Base-by-base conservation (phyloP, 2,329 filamentous ascomycete species). In the Fusarium sp. region DNA sequence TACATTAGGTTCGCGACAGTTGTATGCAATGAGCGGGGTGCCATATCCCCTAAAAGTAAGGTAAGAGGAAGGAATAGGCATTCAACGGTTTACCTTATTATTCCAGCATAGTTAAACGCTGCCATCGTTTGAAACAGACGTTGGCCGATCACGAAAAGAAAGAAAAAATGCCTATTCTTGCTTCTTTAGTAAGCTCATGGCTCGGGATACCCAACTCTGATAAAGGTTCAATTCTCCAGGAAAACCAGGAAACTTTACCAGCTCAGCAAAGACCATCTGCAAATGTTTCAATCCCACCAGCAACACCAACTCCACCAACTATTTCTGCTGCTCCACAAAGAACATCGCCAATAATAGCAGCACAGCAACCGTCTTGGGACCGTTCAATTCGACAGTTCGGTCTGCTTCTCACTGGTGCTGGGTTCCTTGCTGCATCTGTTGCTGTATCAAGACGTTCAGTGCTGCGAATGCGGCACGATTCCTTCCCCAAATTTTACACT, bases 341-440 rank as follows among this genome's bases (percentile, higher is more conserved):
- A 31, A 38, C 49, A 33, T 33, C 57, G 24, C 24, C 51, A 66
- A 28, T 35, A n/a, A 59, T 18, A 65, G n/a, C 56, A 45, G 48
- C 33, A 6, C 38, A 35, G 20, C 66, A 76, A 47, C 80, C 83
- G 56, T 88, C 90, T 51, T 74, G 76, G 66, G 69, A 66, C 18
- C 78, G 88, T 86, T 45, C 80, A 15, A 44, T 88, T 56, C 87
- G 87, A 61, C 92, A 95, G 81, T 82, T 94, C 20, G 87, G 90
- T 31, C 83, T 98, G 67, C 92, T 96, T 82, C 86, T 92, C 76
- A 90, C 91, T 69, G 96, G 96, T 47, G 88, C 93, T 17, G 87
- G 90, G 63, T 97, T 97, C 83, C 89, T 97, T 73, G 85, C 89
- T 28, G 86, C 95, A 72, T 94, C 94, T 3, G 85, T 93, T 4